These are phyloP conservation scores for Polyplosphaeria fusca DNA, from an alignment of 495 filamentous ascomycete genomes.

Conservation along the genomic window DNA sequence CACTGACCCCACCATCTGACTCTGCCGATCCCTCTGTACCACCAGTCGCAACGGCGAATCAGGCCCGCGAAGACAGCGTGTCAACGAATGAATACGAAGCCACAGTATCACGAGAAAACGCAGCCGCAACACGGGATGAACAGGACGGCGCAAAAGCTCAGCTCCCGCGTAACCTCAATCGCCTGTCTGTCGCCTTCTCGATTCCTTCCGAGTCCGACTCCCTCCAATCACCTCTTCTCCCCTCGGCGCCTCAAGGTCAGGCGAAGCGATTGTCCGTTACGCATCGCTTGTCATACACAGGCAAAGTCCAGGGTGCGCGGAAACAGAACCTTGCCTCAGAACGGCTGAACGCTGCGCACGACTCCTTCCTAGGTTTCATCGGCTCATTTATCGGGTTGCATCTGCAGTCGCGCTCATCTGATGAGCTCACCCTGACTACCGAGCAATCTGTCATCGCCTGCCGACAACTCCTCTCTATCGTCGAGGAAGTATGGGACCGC, in stretches of 20 bases:
- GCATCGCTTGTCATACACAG: slow-evolving; percentile 55
- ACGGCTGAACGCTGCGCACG: slow-evolving; percentile 72
- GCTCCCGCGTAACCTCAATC: slow-evolving; percentile 27
- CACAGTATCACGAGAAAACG: slow-evolving; percentile 25
- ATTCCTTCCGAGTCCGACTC: slow-evolving; percentile 27
- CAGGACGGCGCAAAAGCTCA: slow-evolving; percentile 20
- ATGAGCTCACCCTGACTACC: slow-evolving; percentile 71
- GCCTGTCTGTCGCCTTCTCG: slow-evolving; percentile 30
- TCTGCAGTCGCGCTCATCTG: slow-evolving; percentile 80
- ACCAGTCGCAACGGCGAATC: slow-evolving; percentile 19
- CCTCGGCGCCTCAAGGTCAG: slow-evolving; percentile 24
- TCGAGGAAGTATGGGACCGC: slow-evolving; percentile 81
- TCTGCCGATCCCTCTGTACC: slow-evolving; percentile 26
- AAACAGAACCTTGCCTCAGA: slow-evolving; percentile 58
- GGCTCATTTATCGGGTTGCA: slow-evolving; percentile 91
- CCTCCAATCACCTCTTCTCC: slow-evolving; percentile 28
- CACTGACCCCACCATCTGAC: slow-evolving; percentile 65
- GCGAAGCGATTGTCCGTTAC: slow-evolving; percentile 54
- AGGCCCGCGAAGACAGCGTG: slow-evolving; percentile 9
- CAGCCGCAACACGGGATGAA: slow-evolving; percentile 21
- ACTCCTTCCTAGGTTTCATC: slow-evolving; percentile 81
- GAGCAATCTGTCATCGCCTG: slow-evolving; percentile 80
- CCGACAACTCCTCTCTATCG: slow-evolving; percentile 67
- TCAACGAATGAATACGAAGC: slow-evolving; percentile 18
- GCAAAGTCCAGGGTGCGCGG: slow-evolving; percentile 45